These are phyloP conservation scores for Sclerotinia minor DNA, from an alignment of 2,329 filamentous ascomycete genomes.

Conservation along the genomic window DNA sequence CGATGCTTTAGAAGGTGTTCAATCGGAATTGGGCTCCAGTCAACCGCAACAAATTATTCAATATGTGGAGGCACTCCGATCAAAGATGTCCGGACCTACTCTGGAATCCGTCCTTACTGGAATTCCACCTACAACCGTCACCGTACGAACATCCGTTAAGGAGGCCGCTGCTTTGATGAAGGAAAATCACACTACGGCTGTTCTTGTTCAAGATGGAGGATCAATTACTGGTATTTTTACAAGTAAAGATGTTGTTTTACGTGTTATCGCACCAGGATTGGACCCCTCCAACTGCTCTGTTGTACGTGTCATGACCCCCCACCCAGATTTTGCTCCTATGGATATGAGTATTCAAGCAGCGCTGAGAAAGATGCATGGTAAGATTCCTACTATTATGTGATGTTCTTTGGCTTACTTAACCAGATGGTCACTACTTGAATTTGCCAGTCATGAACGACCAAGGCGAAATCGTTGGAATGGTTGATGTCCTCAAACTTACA, in stretches of 20 bases:
- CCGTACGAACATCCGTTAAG: conserved; percentile 91
- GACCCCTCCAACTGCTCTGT: conserved; percentile 96
- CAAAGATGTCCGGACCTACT: conserved; percentile 97
- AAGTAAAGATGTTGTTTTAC: conserved; percentile 97
- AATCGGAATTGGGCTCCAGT: conserved; percentile 91
- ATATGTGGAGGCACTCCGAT: conserved; percentile 92
- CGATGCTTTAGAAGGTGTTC: conserved; percentile 94
- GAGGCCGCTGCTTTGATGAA: conserved; percentile 97
- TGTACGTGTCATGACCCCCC: conserved; percentile 97
- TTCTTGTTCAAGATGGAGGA: conserved; percentile 93
- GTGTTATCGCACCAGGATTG: conserved; percentile 93
- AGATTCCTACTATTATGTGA: conserved; percentile 42
- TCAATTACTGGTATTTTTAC: conserved; percentile 99
- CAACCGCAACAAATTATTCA: conserved; percentile 99
- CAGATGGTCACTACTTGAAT: conserved; percentile 97
- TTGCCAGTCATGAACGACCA: conserved; percentile 96
- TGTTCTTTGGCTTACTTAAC: conserved; percentile 30
- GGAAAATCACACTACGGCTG: conserved; percentile 96
- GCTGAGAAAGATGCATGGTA: conserved; percentile 98
- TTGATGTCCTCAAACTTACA: conserved; percentile 95
- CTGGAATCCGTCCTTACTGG: conserved; percentile 92
- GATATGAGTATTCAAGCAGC: conserved; percentile 99
- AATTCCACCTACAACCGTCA: conserved; percentile 89
- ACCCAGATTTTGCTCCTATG: conserved; percentile 96
- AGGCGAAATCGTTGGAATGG: conserved; percentile 98